These are phyloP conservation scores for Linanthus parryae DNA, from an alignment of 148 eudicot species.

Conservation along the genomic window DNA sequence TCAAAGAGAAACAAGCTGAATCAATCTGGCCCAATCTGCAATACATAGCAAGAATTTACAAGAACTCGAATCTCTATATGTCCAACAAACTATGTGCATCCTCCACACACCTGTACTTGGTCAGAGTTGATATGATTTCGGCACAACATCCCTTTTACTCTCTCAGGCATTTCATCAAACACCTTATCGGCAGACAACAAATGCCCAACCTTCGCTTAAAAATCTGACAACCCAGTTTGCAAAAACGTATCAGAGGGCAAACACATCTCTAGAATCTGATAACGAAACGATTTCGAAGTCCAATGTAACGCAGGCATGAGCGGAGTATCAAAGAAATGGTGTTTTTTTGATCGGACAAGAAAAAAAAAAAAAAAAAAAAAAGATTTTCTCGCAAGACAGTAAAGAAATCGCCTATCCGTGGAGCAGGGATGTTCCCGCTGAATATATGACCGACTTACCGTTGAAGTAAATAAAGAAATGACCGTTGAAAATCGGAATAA, in stretches of 20 bases:
- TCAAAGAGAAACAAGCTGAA: constrained; percentile 15
- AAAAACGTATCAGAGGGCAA: constrained; percentile 29
- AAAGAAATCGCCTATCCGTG: too few species aligned
- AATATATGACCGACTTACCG: too few species aligned
- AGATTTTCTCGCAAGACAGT: constrained; percentile 12
- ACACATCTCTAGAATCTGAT: constrained; percentile 27
- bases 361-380: constrained; percentile 12
- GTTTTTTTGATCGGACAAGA: too few species aligned
- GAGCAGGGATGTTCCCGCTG: too few species aligned
- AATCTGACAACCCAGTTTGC: constrained; percentile 36
- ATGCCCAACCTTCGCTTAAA: constrained; percentile 27
- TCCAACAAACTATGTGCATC: constrained; percentile 26
- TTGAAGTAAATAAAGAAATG: too few species aligned
- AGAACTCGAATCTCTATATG: constrained; percentile 17
- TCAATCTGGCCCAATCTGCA: constrained; percentile 11
- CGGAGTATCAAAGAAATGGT: constrained; percentile 28
- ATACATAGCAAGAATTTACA: constrained; percentile 19
- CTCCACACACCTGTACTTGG: constrained; percentile 23
- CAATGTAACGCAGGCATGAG: constrained; percentile 26
- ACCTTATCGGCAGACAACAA: constrained; percentile 19
- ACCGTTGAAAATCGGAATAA: too few species aligned
- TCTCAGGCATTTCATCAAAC: constrained; percentile 33
- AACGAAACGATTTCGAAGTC: constrained; percentile 17
- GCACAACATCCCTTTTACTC: constrained; percentile 36
- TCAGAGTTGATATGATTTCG: constrained; percentile 28